A percentile compares a stretch with the other conserved stretches of the same genome.
Evolutionary conservation across 1,284 basidiomycete genomes (phyloP).

Genomic region (Cutaneotrichosporon dermatis): DNA sequence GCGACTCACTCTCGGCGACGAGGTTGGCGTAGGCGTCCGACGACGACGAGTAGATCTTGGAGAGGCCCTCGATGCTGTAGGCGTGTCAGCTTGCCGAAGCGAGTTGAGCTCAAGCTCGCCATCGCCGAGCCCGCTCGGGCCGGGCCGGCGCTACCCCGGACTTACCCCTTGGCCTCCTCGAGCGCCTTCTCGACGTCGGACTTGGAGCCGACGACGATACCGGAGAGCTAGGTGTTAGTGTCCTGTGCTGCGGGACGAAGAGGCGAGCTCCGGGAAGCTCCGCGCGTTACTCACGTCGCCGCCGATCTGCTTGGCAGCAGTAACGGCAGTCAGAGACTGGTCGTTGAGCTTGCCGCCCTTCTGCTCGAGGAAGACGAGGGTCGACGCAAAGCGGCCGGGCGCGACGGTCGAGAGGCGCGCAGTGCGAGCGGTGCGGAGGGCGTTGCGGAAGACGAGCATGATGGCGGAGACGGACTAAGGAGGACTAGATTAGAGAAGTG

Average conservation of each 20-base stretch:
- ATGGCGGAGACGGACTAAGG: background rate
- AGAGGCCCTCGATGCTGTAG: conserved; percentile 47
- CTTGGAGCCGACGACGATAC: conserved; percentile 73
- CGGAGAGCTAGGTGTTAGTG: conserved; percentile 60
- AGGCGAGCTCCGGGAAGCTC: too few relatives aligned
- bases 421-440: conserved; percentile 18
- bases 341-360: conserved; percentile 75
- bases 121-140: background rate
- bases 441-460: conserved; percentile 24
- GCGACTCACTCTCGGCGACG: conserved; percentile 49
- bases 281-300: conserved; percentile 52
- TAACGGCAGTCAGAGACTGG: conserved; percentile 80
- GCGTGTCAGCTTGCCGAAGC: conserved; percentile 1
- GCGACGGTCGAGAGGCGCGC: conserved; percentile 16
- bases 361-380: conserved; percentile 86
- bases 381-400: conserved; percentile 45
- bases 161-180: conserved; percentile 73
- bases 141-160: background rate
- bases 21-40: conserved; percentile 48
- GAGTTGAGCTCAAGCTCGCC: background rate
- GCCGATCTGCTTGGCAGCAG: conserved; percentile 73
- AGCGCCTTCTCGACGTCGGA: conserved; percentile 66
- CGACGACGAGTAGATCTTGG: conserved; percentile 50
- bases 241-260: too few relatives aligned
- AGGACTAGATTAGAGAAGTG: background rate